Percentiles rank a stretch among this genome's conserved stretches.
phyloP scores from a whole-genome alignment of 2,329 filamentous ascomycete species.

The Pseudopithomyces chartarum region DNA sequence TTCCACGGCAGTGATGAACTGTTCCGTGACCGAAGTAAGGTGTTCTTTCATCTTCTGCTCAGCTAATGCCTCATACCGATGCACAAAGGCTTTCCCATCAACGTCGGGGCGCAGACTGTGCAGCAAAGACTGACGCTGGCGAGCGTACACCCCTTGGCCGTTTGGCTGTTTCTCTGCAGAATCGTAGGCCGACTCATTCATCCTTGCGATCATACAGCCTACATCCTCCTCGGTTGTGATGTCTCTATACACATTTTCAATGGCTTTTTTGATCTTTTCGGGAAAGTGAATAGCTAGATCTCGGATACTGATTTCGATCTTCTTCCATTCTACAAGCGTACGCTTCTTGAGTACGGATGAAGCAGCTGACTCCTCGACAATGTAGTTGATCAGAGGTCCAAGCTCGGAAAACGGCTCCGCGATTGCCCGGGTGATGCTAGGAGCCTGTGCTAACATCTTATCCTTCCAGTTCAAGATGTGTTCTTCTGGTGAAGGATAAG shows the following conservation, averaged over 20 bases:
- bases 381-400: not conserved
- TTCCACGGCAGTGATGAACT: not conserved
- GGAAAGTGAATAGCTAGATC: not conserved
- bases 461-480: not conserved
- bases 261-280: not conserved
- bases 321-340: not conserved
- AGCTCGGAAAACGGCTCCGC: not conserved
- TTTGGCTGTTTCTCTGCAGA: not conserved
- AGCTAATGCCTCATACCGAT: not conserved
- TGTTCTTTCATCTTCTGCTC: not conserved
- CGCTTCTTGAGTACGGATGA: not conserved
- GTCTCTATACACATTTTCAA: not conserved
- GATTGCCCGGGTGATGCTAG: not conserved
- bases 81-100: not conserved
- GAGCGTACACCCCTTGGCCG: not conserved
- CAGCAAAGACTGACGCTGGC: not conserved
- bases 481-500: not conserved
- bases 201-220: constrained; percentile 1
- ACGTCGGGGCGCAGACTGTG: not conserved
- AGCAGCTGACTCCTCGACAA: not conserved
- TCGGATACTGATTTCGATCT: not conserved
- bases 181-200: not conserved
- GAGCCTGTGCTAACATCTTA: not conserved
- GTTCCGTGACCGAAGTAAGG: not conserved
- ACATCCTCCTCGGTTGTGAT: constrained; percentile 9